Base-by-base conservation (phyloP, 2,329 filamentous ascomycete genomes). In the Monascus ruber region DNA sequence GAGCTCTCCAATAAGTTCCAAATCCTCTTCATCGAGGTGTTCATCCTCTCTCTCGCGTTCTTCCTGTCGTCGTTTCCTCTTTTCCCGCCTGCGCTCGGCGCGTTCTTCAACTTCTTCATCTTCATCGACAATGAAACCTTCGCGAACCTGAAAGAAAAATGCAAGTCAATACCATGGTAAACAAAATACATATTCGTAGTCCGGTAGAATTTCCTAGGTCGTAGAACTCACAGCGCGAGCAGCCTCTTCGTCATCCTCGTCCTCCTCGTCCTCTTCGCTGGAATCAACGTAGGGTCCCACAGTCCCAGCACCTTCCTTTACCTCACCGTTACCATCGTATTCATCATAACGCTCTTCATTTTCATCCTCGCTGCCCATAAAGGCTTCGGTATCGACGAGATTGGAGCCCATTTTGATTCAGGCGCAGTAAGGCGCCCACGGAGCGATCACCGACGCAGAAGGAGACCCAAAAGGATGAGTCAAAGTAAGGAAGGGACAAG, bases 91-190 rank as follows among this genome's bases (percentile, higher is more conserved):
- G 50, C 70, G 62, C 41, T 66, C 63, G 45, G 77, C 76, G 50
- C 74, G 75, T 38, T 73, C 81, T 38, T 82, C 83, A 43, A 85
- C 83, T 40, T 86, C 82, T 50, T 86, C 83, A 45, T 89, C 87
- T 55, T 94, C 88, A 54, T 94, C 86, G 47, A 94, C 86, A 49
- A 98, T 95, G 66, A 96, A 98, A 25, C 88, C 89, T 69, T 94
- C 87, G 38, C 84, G 84, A 48, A 94, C 76, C 87, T 94, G 53
- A 42, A 43, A 24, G 24, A 34, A 40, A n/a, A 37, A 31, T 8
- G 39, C 24, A 26, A 25, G 32, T n/a, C 32, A 28, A 11, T 25
- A 28, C 8, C 7, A 31, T 6, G 9, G 28, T 33, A n/a, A 35
- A 26, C 25, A 25, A 37, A 34, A 24, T 31, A n/a, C 10, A 11